phyloP scores from a whole-genome alignment of 106 monocot species.

The Dendrobium huoshanense region DNA sequence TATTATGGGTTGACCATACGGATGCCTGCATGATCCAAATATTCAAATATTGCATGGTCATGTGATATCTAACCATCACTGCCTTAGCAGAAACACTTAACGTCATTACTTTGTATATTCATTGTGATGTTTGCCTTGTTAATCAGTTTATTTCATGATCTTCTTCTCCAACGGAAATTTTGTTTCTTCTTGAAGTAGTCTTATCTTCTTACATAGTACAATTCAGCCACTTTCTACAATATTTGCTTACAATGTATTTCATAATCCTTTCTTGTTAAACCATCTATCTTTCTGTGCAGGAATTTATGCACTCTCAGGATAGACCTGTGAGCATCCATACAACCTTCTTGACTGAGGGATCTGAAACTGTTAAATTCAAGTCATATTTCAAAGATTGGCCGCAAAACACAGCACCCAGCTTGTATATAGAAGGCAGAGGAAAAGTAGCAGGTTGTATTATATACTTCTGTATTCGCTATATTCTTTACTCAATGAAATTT shows the following conservation, averaged over 20 bases:
- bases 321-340: slow-evolving; percentile 19
- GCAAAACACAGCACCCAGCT: slow-evolving; percentile 18
- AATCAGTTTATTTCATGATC: neutral
- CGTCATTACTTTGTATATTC: neutral
- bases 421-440: slow-evolving; percentile 45
- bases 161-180: neutral
- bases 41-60: neutral
- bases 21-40: neutral
- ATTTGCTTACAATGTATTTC: neutral
- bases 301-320: slow-evolving; percentile 30
- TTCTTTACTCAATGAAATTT: neutral
- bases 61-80: neutral
- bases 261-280: too few relatives aligned
- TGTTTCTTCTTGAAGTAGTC: neutral
- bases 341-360: slow-evolving; percentile 40
- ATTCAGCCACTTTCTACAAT: neutral
- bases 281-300: slow-evolving; percentile 20
- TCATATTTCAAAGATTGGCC: slow-evolving; percentile 46
- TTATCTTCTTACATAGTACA: neutral
- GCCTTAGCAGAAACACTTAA: neutral
- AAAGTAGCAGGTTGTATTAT: slow-evolving; percentile 49
- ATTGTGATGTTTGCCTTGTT: neutral
- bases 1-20: neutral
- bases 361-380: slow-evolving; percentile 45
- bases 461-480: neutral